phyloP scores from a whole-genome alignment of 805 yeast species.

The Saturnispora sekii region DNA sequence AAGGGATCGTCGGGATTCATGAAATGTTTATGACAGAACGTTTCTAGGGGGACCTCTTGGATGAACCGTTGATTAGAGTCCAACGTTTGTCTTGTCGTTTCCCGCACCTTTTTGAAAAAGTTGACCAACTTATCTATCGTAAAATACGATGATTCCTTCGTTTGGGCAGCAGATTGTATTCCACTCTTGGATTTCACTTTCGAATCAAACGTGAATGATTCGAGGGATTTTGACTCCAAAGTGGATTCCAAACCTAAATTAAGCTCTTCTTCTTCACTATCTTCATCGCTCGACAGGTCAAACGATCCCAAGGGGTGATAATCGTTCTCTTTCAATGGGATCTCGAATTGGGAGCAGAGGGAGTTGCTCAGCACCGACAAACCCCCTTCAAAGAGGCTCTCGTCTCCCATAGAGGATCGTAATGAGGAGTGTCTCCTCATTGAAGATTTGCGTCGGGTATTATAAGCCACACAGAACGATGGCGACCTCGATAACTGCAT shows the following conservation, averaged over 20 bases:
- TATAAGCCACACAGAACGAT: constrained; percentile 1
- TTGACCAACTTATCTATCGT: neutral
- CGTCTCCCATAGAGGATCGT: neutral
- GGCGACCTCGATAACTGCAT: constrained; percentile 1
- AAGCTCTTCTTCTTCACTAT: neutral
- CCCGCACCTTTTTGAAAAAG: neutral
- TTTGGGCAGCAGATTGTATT: too few species aligned
- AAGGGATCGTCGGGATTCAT: too few species aligned
- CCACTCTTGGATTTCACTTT: too few species aligned
- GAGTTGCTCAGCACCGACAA: neutral
- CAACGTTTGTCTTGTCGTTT: neutral
- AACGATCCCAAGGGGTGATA: neutral
- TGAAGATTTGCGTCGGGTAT: neutral
- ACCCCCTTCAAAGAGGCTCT: neutral
- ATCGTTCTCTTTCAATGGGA: neutral
- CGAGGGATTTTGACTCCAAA: neutral
- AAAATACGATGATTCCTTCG: too few species aligned
- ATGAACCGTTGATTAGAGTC: neutral
- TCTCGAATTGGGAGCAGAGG: neutral
- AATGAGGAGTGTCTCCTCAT: neutral
- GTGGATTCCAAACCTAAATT: neutral
- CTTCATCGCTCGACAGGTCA: neutral
- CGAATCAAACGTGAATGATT: too few species aligned
- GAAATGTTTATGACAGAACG: constrained; percentile 1
- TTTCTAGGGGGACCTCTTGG: constrained; percentile 9